A percentile compares a stretch with the other conserved stretches of the same genome.
phyloP scores from a whole-genome alignment of 306 rosid species.

The Quercus variabilis region DNA sequence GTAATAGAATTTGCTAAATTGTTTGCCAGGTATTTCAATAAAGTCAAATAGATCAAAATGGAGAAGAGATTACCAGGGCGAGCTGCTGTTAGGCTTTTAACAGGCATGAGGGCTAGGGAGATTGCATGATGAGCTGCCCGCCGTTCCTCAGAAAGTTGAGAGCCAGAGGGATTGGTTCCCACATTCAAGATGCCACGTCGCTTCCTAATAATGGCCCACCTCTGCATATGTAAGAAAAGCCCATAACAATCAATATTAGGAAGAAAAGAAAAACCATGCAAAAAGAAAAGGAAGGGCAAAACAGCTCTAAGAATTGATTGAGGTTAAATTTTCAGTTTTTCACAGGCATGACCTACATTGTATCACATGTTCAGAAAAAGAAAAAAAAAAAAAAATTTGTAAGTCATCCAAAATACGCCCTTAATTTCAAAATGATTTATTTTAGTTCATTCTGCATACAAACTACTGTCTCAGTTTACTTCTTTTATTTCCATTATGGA shows the following conservation, averaged over 20 bases:
- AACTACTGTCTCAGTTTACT: too few relatives aligned
- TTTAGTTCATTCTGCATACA: too few relatives aligned
- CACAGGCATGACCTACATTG: not conserved
- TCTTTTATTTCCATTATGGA: not conserved
- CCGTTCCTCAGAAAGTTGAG: conserved; percentile 66
- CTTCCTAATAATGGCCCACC: conserved; percentile 78
- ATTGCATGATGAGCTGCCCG: conserved; percentile 80
- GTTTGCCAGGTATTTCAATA: not conserved
- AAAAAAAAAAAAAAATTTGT: not conserved
- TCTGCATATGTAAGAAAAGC: conserved; percentile 46
- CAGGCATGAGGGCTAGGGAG: conserved; percentile 72
- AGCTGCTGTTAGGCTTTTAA: conserved; percentile 48
- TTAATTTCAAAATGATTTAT: not conserved
- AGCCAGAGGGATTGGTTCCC: conserved; percentile 35
- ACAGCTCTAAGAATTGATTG: not conserved
- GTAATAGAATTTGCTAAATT: conserved; percentile 5
- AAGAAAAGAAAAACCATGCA: conserved; percentile 11
- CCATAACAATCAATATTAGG: conserved; percentile 29
- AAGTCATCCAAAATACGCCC: not conserved
- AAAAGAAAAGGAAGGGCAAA: not conserved
- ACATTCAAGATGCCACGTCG: conserved; percentile 37
- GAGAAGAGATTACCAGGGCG: conserved; percentile 50
- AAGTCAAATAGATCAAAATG: conserved; percentile 4
- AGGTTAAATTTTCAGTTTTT: not conserved
- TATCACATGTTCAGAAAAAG: not conserved